A percentile compares a stretch with the other conserved stretches of the same genome.
Evolutionary conservation across 1,139 yeast genomes (phyloP).

Genomic region (Wickerhamomyces sp.): DNA sequence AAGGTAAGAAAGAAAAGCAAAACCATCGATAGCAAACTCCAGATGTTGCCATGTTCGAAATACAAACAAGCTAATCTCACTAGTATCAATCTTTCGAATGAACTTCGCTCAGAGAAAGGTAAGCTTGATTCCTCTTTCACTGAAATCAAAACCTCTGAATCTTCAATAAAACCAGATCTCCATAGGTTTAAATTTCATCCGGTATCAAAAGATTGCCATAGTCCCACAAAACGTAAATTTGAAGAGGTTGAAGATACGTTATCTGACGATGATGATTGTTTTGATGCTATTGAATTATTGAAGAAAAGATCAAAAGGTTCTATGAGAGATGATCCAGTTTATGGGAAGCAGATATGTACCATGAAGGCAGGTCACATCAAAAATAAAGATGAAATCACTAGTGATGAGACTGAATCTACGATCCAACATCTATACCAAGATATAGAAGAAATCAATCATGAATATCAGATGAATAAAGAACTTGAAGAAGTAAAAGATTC

Average conservation of each 20-base stretch:
- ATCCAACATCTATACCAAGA: slow-evolving; percentile 5
- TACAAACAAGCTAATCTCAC: not conserved
- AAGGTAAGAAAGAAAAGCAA: slow-evolving; percentile 3
- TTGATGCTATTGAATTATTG: not conserved
- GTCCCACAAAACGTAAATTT: not conserved
- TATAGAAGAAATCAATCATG: slow-evolving; percentile 12
- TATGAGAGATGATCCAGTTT: too few species aligned
- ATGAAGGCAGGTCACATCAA: too few species aligned
- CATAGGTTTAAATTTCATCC: not conserved
- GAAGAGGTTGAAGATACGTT: not conserved
- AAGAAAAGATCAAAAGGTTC: not conserved
- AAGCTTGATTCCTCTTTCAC: not conserved
- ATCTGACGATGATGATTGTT: not conserved
- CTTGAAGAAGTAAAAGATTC: not conserved
- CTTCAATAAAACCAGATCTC: not conserved
- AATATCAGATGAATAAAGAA: slow-evolving; percentile 9
- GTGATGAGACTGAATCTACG: slow-evolving; percentile 1
- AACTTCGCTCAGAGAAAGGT: slow-evolving; percentile 4
- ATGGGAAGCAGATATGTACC: not conserved
- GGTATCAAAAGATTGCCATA: not conserved
- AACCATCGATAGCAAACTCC: not conserved
- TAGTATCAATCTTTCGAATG: slow-evolving; percentile 8
- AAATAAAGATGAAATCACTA: too few species aligned
- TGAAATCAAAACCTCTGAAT: not conserved
- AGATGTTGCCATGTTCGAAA: not conserved